These are phyloP conservation scores for Diversispora eburnea DNA, from an alignment of 192 early-diverging fungal genomes.

Conservation along the genomic window DNA sequence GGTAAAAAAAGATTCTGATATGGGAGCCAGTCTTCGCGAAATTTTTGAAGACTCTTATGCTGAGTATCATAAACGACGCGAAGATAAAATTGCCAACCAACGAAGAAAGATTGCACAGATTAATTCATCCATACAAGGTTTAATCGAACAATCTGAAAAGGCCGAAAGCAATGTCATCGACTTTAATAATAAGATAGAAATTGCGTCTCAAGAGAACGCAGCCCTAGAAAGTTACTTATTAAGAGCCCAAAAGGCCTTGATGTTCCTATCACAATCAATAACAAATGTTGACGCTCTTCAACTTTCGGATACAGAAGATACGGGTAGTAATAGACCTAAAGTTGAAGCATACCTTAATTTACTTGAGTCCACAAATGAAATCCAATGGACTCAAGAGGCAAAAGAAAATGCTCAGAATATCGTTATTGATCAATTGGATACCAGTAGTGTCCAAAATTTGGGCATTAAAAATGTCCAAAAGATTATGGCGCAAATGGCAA, in stretches of 20 bases:
- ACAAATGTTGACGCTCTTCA: background rate
- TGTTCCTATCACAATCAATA: background rate
- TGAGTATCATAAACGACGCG: constrained; percentile 34
- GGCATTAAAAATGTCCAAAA: background rate
- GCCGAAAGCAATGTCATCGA: background rate
- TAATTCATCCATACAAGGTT: background rate
- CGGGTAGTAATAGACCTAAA: background rate
- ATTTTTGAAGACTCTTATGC: constrained; percentile 41
- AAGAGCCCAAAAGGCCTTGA: background rate
- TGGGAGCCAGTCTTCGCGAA: constrained; percentile 34
- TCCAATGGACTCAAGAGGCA: background rate
- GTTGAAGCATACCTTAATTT: background rate
- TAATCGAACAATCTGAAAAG: background rate
- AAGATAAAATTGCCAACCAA: constrained; percentile 32
- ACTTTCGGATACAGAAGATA: background rate
- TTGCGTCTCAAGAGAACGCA: background rate
- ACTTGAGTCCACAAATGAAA: background rate
- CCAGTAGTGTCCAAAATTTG: background rate
- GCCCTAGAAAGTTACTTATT: background rate
- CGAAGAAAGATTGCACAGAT: constrained; percentile 26
- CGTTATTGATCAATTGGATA: background rate
- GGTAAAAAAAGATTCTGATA: constrained; percentile 2
- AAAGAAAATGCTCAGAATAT: background rate
- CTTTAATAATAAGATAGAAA: background rate
- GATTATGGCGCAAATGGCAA: background rate